Base-by-base conservation (phyloP, 371 early-diverging fungal species). In the Mortierella sp. region DNA sequence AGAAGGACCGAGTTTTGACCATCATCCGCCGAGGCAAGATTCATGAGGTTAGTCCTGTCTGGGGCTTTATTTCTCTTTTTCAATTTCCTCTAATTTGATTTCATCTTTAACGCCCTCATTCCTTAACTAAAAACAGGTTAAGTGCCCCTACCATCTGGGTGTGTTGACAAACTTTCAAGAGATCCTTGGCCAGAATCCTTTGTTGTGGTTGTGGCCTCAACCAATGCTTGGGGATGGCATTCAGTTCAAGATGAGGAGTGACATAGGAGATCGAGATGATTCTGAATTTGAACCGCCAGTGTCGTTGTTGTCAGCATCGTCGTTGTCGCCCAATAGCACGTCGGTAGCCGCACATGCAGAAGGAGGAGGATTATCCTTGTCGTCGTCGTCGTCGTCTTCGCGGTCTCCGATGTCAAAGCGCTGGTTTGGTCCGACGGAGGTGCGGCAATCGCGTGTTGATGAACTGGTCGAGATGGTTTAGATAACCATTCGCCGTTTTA, bases 81-180 rank as follows among this genome's bases (percentile, higher is more conserved):
- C 4, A 29, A 3, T 0, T 10, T 27, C 11, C 2, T 27, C 10
- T n/a, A 1, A 5, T 11, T 27, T 4, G 4, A 27, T 4, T n/a
- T 2, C 44, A 14, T 32, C 46, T 63, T 29, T 51, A 21, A 51
- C 16, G 5, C 18, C 18, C 21, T 51, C 51, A 0, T 0, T 21
- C 21, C 16, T 51, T 51, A 18, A 4, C 51, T 51, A 16, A 16
- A 21, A n/a, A 43, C 83, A 94, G 94, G 87, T 93, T 11, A 89
- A 88, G 71, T 97, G 95, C 87, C 99, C 99, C 4, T 99, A 98
- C 89, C 94, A 99, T 88, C 88, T 98, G 77, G 99, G 99, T 8
- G 58, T 92, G 6, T 82, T 91, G 72, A 89, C 91, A 73, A 99
- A 99, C 79, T 91, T 97, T 74, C 90, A 89, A 60, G 83, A 93